Conservation (phyloP, 345 rosid genomes). For the Limnanthes douglasii region DNA sequence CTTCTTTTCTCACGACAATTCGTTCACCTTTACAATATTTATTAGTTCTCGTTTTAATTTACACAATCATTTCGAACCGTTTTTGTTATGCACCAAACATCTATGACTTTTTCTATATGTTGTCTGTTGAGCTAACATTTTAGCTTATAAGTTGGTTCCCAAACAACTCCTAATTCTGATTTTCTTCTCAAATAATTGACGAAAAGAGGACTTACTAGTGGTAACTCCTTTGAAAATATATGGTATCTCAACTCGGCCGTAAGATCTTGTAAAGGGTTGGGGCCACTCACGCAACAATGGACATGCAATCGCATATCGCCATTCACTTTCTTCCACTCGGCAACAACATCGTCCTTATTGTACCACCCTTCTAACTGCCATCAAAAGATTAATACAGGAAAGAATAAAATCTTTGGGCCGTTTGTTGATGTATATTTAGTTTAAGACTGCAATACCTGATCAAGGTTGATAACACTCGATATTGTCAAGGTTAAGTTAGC, state of each 20-base stretch:
- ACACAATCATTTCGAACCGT: no score
- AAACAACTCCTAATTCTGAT: no score
- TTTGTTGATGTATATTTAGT: no score
- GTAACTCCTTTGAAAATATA: conserved; percentile 84
- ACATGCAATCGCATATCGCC: conserved; percentile 43
- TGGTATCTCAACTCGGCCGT: conserved; percentile 87
- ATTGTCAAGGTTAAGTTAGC: conserved; percentile 74
- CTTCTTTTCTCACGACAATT: no score
- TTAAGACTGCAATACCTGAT: no score
- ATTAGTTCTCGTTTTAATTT: no score
- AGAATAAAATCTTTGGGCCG: no score
- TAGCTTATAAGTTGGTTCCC: no score
- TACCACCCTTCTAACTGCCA: conserved; percentile 77
- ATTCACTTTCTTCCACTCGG: conserved; percentile 78
- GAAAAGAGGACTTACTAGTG: conserved; percentile 42
- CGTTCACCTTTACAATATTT: no score
- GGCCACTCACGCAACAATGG: conserved; percentile 80
- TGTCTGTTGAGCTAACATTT: no score
- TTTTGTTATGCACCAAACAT: no score
- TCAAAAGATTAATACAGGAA: background rate
- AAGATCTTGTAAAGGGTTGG: conserved; percentile 43
- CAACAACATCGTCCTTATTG: conserved; percentile 77
- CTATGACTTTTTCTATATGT: no score
- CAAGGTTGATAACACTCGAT: conserved; percentile 57
- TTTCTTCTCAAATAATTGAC: background rate